Evolutionary conservation across 129 eudicot genomes (phyloP), one percentile per base, ranked within the genome.

Genomic region (Helianthus annuus): DNA sequence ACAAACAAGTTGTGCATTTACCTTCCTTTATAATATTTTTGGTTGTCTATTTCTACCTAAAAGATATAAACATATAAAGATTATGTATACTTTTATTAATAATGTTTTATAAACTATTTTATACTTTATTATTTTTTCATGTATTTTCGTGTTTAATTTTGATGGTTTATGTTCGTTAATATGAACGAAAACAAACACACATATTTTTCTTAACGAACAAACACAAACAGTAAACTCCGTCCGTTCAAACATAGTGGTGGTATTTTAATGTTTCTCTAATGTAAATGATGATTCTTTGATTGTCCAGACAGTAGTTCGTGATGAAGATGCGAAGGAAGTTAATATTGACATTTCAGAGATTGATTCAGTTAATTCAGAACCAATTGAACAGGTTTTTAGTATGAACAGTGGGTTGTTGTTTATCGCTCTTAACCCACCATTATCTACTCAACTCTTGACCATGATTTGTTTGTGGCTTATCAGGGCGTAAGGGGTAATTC

Each of bases 401-500:
- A 48, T 53, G n/a, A 39, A 3, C 29, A 61, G 42, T 36, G 44
- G 42, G 8, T 69, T 69, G 8, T 69, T 69, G 66, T 27, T 74
- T 64, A 48, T 53, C 22, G 24, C 46, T 40, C 1, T 27, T 1
- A 57, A 57, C 48, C 60, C 19, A 5, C 19, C 42, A 5, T 22
- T 32, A 2, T 32, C 36, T 54, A 63, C 4, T 54, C 40, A 53
- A 15, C 9, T 53, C 39, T 8, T 29, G 24, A n/a, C 7, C 46
- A 42, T 49, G 79, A 75, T 42, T 15, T 42, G 2, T 5, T 22
- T 44, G 59, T 57, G 36, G 4, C 9, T 55, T 74, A 17, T 69
- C 83, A 87, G 93, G 89, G 93, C 40, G 67, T 79, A 51, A 78
- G 76, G 72, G 93, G 93, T 8, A 82, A 79, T 12, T 87, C 93